These are phyloP conservation scores for Cyclotella choctawhatcheeana DNA, from an alignment of 108 stramenopile species.

Conservation along the genomic window DNA sequence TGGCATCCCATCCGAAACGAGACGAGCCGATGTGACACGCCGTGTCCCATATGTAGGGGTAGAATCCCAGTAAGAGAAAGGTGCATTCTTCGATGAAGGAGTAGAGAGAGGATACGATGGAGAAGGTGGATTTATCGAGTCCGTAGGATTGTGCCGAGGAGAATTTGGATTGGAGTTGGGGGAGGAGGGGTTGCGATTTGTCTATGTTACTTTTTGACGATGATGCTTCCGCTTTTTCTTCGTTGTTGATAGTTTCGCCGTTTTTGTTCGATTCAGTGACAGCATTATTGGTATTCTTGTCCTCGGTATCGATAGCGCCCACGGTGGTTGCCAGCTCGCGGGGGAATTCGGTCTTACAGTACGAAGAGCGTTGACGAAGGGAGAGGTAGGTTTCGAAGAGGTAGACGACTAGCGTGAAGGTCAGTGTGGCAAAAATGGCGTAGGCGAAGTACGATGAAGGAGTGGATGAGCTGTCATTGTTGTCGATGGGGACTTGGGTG, in stretches of 20 bases:
- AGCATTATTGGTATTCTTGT: no score
- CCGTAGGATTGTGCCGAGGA: constrained; percentile 84
- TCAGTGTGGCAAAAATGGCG: constrained; percentile 59
- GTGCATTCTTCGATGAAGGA: constrained; percentile 65
- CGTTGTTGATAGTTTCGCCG: background rate
- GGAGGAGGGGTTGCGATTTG: constrained; percentile 65
- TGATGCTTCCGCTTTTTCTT: background rate
- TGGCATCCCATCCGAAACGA: constrained; percentile 64
- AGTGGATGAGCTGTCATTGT: background rate
- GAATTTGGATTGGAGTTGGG: constrained; percentile 88
- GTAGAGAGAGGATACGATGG: constrained; percentile 78
- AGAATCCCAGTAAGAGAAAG: constrained; percentile 79
- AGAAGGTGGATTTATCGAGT: constrained; percentile 90
- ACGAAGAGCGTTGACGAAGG: constrained; percentile 71
- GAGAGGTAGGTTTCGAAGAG: constrained; percentile 72
- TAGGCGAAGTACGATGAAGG: no score
- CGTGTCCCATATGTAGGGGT: constrained; percentile 86
- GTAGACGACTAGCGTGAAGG: constrained; percentile 77
- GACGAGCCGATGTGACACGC: constrained; percentile 43
- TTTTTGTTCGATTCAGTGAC: background rate
- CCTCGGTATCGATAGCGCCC: constrained; percentile 68
- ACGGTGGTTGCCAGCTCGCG: constrained; percentile 68
- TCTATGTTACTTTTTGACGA: constrained; percentile 38
- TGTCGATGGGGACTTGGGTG: background rate
- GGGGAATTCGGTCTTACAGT: constrained; percentile 75